Conservation (phyloP, 2,329 filamentous ascomycete species). For the Arthrobotrys musiformis region DNA sequence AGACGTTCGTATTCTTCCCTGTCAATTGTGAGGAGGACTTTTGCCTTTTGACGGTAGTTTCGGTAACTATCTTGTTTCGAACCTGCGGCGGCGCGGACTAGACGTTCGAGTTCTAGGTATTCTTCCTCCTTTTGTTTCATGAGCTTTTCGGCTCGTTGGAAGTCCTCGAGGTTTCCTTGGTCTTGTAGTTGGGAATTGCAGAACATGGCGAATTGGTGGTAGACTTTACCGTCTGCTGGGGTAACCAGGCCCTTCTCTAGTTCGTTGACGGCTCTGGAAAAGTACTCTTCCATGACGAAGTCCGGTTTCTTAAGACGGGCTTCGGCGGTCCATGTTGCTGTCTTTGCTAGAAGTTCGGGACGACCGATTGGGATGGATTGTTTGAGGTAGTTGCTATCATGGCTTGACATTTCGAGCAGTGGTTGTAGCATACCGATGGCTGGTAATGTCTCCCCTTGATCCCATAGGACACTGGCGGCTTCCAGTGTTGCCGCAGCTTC, state of each 20-base stretch:
- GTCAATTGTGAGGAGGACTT: constrained; percentile 89
- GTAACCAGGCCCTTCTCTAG: constrained; percentile 73
- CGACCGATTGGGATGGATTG: constrained; percentile 76
- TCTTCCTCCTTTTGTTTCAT: constrained; percentile 84
- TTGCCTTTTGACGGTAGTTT: constrained; percentile 76
- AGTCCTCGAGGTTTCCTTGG: constrained; percentile 83
- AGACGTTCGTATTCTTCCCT: constrained; percentile 85
- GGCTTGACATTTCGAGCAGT: constrained; percentile 68
- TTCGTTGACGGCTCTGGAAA: constrained; percentile 84
- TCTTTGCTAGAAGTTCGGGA: constrained; percentile 83
- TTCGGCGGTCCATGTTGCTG: constrained; percentile 89
- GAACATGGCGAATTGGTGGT: constrained; percentile 93
- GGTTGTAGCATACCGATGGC: constrained; percentile 89
- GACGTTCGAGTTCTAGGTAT: constrained; percentile 75
- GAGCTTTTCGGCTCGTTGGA: constrained; percentile 80
- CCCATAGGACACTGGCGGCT: constrained; percentile 90
- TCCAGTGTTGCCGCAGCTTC: constrained; percentile 82
- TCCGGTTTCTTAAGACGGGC: constrained; percentile 91
- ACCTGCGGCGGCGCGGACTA: constrained; percentile 65
- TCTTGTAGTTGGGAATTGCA: constrained; percentile 95
- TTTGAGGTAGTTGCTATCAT: constrained; percentile 68
- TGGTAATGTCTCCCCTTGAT: constrained; percentile 86
- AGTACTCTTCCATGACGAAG: constrained; percentile 84
- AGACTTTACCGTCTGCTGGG: constrained; percentile 83
- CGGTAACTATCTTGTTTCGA: constrained; percentile 66